Percentiles rank a stretch among this genome's conserved stretches.
Conservation (phyloP, 163 green algal species). For the Scenedesmus sp. region DNA sequence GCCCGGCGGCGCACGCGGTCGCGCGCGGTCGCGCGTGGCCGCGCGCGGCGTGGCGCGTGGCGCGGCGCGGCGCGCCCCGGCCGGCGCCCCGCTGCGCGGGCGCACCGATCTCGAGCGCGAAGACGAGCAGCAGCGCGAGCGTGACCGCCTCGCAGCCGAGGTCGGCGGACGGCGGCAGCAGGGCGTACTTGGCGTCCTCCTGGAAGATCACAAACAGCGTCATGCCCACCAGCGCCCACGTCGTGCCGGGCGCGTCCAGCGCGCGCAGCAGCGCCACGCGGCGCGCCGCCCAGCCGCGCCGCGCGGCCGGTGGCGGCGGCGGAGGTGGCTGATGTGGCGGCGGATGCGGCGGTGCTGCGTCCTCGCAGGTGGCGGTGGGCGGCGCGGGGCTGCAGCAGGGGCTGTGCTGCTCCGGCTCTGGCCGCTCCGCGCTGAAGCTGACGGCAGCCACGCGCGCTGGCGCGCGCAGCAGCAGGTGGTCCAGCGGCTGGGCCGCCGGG, state of each 20-base stretch:
- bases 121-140: slow-evolving; percentile 66
- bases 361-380: too few relatives aligned
- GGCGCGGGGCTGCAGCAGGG: not conserved
- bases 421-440: too few relatives aligned
- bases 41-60: too few relatives aligned
- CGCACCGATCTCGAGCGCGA: slow-evolving; percentile 69
- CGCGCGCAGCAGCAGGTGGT: too few relatives aligned
- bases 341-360: too few relatives aligned
- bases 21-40: too few relatives aligned
- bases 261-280: slow-evolving; percentile 19
- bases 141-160: slow-evolving; percentile 69
- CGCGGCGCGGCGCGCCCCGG: too few relatives aligned
- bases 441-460: too few relatives aligned
- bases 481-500: too few relatives aligned
- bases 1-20: too few relatives aligned
- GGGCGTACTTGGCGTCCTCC: slow-evolving; percentile 83
- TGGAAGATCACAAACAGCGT: slow-evolving; percentile 84
- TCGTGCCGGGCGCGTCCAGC: slow-evolving; percentile 38
- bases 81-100: not conserved
- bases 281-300: not conserved
- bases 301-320: not conserved
- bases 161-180: slow-evolving; percentile 70
- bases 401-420: not conserved
- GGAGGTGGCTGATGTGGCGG: not conserved
- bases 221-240: slow-evolving; percentile 60